Percentiles rank a stretch among this genome's conserved stretches.
Conservation (phyloP, 495 filamentous ascomycete genomes). For the Talaromyces wortmannii region DNA sequence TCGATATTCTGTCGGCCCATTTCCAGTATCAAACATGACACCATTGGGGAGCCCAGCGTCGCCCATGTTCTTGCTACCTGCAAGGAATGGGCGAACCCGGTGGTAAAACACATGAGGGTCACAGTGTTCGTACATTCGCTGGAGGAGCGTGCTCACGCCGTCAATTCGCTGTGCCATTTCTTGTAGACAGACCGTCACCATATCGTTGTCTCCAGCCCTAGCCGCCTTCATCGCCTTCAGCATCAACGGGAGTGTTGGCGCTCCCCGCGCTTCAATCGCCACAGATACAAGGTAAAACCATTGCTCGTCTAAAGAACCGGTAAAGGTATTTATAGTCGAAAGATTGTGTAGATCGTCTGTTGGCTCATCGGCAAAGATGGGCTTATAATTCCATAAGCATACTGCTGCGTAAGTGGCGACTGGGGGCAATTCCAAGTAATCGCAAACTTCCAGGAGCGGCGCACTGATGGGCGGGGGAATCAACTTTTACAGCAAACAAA, state of each 20-base stretch:
- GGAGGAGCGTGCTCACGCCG: constrained; percentile 65
- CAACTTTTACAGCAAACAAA: constrained; percentile 38
- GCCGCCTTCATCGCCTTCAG: constrained; percentile 80
- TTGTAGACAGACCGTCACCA: constrained; percentile 68
- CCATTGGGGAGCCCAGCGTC: constrained; percentile 85
- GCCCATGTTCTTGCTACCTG: constrained; percentile 94
- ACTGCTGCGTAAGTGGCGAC: constrained; percentile 93
- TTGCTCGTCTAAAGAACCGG: constrained; percentile 92
- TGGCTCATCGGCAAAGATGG: constrained; percentile 72
- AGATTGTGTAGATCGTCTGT: constrained; percentile 81
- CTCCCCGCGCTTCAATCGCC: constrained; percentile 90
- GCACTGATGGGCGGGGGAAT: constrained; percentile 80
- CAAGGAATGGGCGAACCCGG: constrained; percentile 86
- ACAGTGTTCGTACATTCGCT: constrained; percentile 87
- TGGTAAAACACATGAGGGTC: constrained; percentile 93
- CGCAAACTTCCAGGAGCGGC: constrained; percentile 72
- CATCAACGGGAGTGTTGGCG: constrained; percentile 83
- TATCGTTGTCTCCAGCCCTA: constrained; percentile 55
- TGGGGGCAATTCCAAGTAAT: constrained; percentile 78
- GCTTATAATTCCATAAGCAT: constrained; percentile 93
- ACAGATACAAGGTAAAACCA: constrained; percentile 97
- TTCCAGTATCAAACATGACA: constrained; percentile 77
- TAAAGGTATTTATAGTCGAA: constrained; percentile 79
- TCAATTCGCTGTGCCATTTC: constrained; percentile 81
- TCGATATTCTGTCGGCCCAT: constrained; percentile 55